These are phyloP conservation scores for Calocybe gambosa DNA, from an alignment of 1,284 basidiomycete species.

Conservation along the genomic window DNA sequence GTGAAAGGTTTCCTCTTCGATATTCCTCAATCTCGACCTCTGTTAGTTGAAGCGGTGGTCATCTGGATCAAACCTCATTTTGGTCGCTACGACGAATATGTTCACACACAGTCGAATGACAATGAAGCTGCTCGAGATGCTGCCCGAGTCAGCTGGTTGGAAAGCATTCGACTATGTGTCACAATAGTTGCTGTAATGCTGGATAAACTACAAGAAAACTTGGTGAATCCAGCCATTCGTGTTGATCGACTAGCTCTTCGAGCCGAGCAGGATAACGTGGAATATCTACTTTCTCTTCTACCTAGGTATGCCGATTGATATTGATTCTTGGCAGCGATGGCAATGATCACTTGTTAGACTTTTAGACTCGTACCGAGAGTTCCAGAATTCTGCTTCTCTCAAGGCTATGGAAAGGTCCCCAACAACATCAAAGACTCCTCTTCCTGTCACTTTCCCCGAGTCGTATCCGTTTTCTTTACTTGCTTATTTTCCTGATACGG, in stretches of 20 bases:
- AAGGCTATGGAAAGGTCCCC: constrained; percentile 66
- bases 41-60: constrained; percentile 84
- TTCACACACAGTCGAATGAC: constrained; percentile 56
- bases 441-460: constrained; percentile 87
- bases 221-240: constrained; percentile 63
- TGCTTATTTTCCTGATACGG: constrained; percentile 54
- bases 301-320: constrained; percentile 56
- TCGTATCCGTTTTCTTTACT: constrained; percentile 90
- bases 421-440: constrained; percentile 52
- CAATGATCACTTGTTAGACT: constrained; percentile 39
- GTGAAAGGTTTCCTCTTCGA: constrained; percentile 88
- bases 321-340: background rate
- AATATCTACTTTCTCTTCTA: constrained; percentile 80
- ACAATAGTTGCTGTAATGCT: constrained; percentile 87
- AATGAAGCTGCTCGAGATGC: constrained; percentile 61
- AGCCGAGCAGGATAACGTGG: constrained; percentile 92
- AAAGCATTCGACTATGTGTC: constrained; percentile 80
- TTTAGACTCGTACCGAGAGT: constrained; percentile 84
- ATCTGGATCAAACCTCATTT: constrained; percentile 95
- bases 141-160: constrained; percentile 84
- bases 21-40: constrained; percentile 68
- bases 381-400: constrained; percentile 62
- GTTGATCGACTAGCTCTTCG: constrained; percentile 56
- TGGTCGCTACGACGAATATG: constrained; percentile 83
- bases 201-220: constrained; percentile 80